These are phyloP conservation scores for Salix viminalis DNA, from an alignment of 345 rosid species.

Conservation along the genomic window DNA sequence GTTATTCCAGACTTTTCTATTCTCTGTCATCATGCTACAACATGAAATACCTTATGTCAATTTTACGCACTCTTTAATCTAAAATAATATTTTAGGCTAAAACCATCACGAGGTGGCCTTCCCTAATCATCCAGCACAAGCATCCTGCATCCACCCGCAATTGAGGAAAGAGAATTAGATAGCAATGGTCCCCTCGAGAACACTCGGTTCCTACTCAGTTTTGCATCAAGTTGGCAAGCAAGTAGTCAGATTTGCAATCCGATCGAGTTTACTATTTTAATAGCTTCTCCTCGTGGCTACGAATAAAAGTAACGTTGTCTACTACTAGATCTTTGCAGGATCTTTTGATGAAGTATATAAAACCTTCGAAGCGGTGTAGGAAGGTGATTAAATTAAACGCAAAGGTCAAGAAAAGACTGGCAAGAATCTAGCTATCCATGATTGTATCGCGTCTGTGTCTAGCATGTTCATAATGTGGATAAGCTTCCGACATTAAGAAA, in stretches of 20 bases:
- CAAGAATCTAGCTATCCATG: background rate
- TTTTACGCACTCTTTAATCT: background rate
- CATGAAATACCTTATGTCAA: too few relatives aligned
- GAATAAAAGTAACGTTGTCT: background rate
- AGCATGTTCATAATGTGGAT: background rate
- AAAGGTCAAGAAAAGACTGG: background rate
- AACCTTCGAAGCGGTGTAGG: background rate
- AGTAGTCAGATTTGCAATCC: background rate
- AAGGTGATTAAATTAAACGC: background rate
- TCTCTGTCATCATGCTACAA: accelerated
- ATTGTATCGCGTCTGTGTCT: background rate
- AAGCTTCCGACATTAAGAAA: background rate
- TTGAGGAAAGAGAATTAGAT: background rate
- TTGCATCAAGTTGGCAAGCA: background rate
- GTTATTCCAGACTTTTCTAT: too few relatives aligned
- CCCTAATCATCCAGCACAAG: background rate
- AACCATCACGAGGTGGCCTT: too few relatives aligned
- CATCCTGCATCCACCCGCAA: background rate
- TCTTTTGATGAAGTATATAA: background rate
- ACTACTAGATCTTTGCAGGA: background rate
- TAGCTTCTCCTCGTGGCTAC: background rate
- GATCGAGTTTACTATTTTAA: background rate
- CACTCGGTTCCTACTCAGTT: background rate
- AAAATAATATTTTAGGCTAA: too few relatives aligned
- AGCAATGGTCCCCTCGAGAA: too few relatives aligned